Evolutionary conservation across 202 grass and related monocot genomes (phyloP), one percentile per base, ranked within the genome.

Genomic region (Cymbopogon flexuosus): DNA sequence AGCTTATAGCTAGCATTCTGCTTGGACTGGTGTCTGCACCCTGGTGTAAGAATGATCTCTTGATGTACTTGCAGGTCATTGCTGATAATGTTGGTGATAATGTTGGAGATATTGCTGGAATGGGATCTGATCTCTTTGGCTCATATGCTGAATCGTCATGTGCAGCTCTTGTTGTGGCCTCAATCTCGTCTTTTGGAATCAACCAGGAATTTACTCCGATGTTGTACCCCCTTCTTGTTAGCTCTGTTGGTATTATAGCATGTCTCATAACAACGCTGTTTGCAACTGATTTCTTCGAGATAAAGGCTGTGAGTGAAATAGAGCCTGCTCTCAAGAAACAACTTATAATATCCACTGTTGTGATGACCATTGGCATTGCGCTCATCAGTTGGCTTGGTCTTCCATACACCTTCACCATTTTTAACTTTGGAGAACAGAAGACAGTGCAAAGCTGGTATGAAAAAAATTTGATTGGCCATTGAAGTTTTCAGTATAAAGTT

Each of bases 1-100:
- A 51, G 41, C 40, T 37, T 56, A 41, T 67, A 31, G 0, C 12
- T n/a, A 33, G 45, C 52, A 84, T 61, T 70, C 4, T 41, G 7
- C 10, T 15, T 62, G n/a, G 18, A 10, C 10, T 74, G 46, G 29
- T 51, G 31, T 29, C 9, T 68, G n/a, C 49, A 40, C 13, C 2
- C 0, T 22, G 40, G 29, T 75, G 23, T 51, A 66, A 76, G 46
- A 51, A 86, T 80, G 34, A 72, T 68, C 22, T 40, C 74, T 75
- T 65, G 21, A 83, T 40, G 37, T 57, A 49, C 60, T 54, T 88
- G n/a, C 52, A 94, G 92, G 92, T 94, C 60, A 94, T 94, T 70
- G 92, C 92, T 3, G 92, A 94, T 60, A 94, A 94, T 78, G 92
- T 94, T 70, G 92, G 92, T 81, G 92, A 94, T 51, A 94, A 94